Conservation (phyloP, 129 eudicot genomes). For the Saposhnikovia divaricata region DNA sequence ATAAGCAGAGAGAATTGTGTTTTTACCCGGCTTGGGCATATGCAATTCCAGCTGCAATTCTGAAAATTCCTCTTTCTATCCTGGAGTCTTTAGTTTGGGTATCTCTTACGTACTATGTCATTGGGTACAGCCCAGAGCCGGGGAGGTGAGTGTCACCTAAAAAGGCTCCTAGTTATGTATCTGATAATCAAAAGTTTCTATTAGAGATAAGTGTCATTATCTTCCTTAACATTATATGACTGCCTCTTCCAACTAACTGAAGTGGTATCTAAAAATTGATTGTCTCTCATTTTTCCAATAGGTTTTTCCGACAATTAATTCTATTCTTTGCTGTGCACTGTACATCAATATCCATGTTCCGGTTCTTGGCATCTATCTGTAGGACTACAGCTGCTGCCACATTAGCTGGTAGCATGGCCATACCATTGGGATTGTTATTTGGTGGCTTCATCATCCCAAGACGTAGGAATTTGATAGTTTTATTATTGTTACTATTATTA, state of each 20-base stretch:
- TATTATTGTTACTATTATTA: not conserved
- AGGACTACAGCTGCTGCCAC: constrained; percentile 23
- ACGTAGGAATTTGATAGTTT: constrained; percentile 18
- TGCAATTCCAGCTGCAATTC: too few species aligned
- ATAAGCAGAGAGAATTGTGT: too few species aligned
- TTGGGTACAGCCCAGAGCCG: constrained; percentile 23
- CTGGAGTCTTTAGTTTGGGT: too few species aligned
- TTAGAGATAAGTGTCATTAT: not conserved
- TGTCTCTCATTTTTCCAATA: not conserved
- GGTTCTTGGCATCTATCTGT: constrained; percentile 34
- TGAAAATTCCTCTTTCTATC: too few species aligned
- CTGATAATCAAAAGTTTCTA: too few species aligned
- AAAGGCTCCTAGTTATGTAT: not conserved
- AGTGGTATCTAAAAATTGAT: not conserved
- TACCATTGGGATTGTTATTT: constrained; percentile 21
- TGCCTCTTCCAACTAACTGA: not conserved
- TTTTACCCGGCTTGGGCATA: too few species aligned
- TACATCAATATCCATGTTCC: constrained; percentile 32
- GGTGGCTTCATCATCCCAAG: constrained; percentile 44
- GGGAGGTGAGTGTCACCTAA: constrained; percentile 26
- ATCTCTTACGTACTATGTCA: too few species aligned
- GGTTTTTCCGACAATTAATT: constrained; percentile 35
- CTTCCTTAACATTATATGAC: not conserved
- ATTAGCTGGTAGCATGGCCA: constrained; percentile 20
- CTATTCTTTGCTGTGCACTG: constrained; percentile 34